phyloP scores from a whole-genome alignment of 345 rosid species.

The Viola odorata region DNA sequence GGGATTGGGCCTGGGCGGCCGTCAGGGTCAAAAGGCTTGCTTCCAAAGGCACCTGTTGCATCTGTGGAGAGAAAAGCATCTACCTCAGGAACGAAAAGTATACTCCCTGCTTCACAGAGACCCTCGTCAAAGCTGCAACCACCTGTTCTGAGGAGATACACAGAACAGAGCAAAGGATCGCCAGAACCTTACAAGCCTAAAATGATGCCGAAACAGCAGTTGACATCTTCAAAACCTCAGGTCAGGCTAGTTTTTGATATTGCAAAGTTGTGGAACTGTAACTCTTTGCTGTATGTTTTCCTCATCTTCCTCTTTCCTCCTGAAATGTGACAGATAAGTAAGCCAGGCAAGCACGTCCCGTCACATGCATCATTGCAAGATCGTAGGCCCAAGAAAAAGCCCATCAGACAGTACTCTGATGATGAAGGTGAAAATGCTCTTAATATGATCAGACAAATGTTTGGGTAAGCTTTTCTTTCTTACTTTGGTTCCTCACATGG shows the following conservation, averaged over 20 bases:
- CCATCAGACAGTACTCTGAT: constrained; percentile 28
- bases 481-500: not conserved
- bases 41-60: constrained; percentile 29
- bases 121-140: constrained; percentile 43
- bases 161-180: constrained; percentile 43
- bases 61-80: constrained; percentile 39
- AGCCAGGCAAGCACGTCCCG: constrained; percentile 41
- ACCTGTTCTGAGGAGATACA: constrained; percentile 37
- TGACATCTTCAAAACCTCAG: constrained; percentile 42
- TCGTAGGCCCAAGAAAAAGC: constrained; percentile 50
- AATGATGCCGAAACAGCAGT: constrained; percentile 38
- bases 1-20: constrained; percentile 37
- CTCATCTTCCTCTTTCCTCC: not conserved
- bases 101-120: constrained; percentile 30
- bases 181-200: constrained; percentile 35
- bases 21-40: constrained; percentile 34
- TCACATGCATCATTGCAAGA: constrained; percentile 31
- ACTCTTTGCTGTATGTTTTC: not conserved
- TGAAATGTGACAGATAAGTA: constrained; percentile 21
- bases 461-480: constrained; percentile 29
- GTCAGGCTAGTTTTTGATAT: constrained; percentile 11
- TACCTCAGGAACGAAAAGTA: constrained; percentile 27
- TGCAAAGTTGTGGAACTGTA: not conserved
- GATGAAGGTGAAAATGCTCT: constrained; percentile 40
- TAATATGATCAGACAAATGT: constrained; percentile 49